Evolutionary conservation across 768 basidiomycete species (phyloP), one percentile per base, ranked within the genome.

Genomic region (Artomyces pyxidatus): DNA sequence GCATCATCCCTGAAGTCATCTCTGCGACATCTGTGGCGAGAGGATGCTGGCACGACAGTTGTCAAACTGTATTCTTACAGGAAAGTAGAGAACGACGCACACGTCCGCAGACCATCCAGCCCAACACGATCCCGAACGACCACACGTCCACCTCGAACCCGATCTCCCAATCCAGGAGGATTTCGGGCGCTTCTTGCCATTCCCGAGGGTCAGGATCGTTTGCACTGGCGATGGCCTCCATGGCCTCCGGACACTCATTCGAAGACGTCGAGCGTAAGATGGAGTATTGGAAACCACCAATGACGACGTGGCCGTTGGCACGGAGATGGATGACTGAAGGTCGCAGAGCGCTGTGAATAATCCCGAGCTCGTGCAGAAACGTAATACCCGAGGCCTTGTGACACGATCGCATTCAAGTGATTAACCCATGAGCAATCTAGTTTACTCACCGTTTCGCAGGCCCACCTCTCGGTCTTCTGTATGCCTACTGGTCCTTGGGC

Each of bases 71-170:
- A 12, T n/a, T 16, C 22, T 19, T 26, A 23, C 12, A 11, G 19
- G 19, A 26, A 22, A n/a, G 14, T 12, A 3, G 1, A 10, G 9
- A 14, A 17, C 21, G 22, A 51, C 44, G 21, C 45, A 57, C 56
- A 43, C 45, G 47, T 37, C 56, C 56, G 12, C 45, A 46, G n/a
- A 43, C 48, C 49, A 57, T 55, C 56, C 56, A 57, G 42, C 47
- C 27, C 23, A 57, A 26, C 16, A 57, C 41, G 27, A 49, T 23
- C 1, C 56, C 56, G 21, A 47, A 51, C 11, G 49, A 53, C 56
- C 56, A 57, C 44, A 42, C 50, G 30, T 57, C 56, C 17, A 51
- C 56, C 47, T 57, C 53, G 11, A 28, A 42, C 6, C 56, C 56
- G 32, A 51, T 40, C 19, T 57, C 47, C 50, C 44, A 51, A 29